phyloP scores from a whole-genome alignment of 352 stramenopile genomes.

The Thraustochytrium sp. region DNA sequence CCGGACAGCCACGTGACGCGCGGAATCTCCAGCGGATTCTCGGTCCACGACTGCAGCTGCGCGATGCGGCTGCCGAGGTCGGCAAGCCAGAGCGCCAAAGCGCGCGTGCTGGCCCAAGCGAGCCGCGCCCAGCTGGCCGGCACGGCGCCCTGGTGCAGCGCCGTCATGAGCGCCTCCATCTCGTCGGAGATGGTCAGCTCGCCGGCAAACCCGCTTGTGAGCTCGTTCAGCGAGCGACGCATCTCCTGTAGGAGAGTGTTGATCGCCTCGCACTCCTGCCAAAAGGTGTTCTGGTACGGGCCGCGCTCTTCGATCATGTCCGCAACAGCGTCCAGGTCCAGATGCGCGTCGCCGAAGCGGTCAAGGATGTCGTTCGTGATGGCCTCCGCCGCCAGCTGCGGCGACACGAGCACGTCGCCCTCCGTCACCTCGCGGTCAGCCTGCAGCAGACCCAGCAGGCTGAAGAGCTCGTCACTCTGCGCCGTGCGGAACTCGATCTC shows the following conservation, averaged over 20 bases:
- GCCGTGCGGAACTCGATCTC: conserved; percentile 87
- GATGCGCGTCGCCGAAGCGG: conserved; percentile 91
- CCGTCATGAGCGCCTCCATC: conserved; percentile 81
- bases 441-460: conserved; percentile 76
- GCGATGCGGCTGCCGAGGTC: conserved; percentile 81
- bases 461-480: conserved; percentile 87
- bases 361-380: conserved; percentile 84
- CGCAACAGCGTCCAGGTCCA: conserved; percentile 91
- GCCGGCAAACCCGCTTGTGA: conserved; percentile 90
- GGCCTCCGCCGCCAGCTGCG: conserved; percentile 44
- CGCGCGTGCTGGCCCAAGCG: conserved; percentile 60
- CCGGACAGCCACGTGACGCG: conserved; percentile 85
- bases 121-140: conserved; percentile 66
- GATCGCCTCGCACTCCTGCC: conserved; percentile 96
- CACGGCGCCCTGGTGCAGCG: conserved; percentile 82
- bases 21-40: conserved; percentile 75
- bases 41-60: conserved; percentile 83
- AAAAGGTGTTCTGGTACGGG: conserved; percentile 89
- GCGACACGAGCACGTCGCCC: conserved; percentile 69
- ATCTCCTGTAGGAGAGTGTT: conserved; percentile 91
- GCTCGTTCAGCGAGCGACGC: conserved; percentile 86
- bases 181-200: conserved; percentile 91
- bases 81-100: conserved; percentile 80
- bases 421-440: conserved; percentile 63
- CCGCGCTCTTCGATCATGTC: conserved; percentile 85